phyloP scores from a whole-genome alignment of 2,329 filamentous ascomycete genomes.

The Fusarium nurragi region DNA sequence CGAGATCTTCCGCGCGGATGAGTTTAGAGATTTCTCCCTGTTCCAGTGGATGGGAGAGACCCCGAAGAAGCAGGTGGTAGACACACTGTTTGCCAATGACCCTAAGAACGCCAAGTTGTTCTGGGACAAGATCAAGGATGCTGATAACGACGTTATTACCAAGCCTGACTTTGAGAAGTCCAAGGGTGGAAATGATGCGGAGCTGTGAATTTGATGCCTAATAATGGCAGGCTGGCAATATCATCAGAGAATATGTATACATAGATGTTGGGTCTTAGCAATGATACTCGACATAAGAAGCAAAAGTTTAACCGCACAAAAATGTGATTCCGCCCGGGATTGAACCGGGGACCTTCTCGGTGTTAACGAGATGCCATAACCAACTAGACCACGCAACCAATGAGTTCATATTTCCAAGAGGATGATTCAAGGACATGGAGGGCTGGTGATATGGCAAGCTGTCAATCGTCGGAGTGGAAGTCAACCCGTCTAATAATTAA shows the following conservation, averaged over 20 bases:
- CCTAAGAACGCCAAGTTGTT: constrained; percentile 70
- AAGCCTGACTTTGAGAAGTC: constrained; percentile 42
- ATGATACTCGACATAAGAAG: no score
- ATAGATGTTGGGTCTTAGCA: no score
- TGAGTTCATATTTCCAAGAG: neutral
- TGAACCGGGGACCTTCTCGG: neutral
- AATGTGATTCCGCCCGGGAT: neutral
- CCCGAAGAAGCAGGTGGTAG: constrained; percentile 70
- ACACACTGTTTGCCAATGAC: constrained; percentile 72
- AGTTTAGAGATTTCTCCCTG: constrained; percentile 77
- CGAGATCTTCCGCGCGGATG: constrained; percentile 76
- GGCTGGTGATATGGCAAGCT: no score
- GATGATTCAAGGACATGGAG: no score
- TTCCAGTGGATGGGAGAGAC: constrained; percentile 82
- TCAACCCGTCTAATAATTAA: no score
- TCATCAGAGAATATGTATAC: neutral
- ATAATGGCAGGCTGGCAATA: neutral
- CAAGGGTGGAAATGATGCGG: neutral
- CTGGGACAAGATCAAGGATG: constrained; percentile 67
- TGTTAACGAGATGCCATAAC: neutral
- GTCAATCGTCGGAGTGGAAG: no score
- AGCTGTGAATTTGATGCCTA: neutral
- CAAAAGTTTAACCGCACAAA: no score
- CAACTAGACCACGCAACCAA: neutral
- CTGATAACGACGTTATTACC: constrained; percentile 66